These are phyloP conservation scores for Boletus subcaerulescens DNA, from an alignment of 768 basidiomycete genomes.

Conservation along the genomic window DNA sequence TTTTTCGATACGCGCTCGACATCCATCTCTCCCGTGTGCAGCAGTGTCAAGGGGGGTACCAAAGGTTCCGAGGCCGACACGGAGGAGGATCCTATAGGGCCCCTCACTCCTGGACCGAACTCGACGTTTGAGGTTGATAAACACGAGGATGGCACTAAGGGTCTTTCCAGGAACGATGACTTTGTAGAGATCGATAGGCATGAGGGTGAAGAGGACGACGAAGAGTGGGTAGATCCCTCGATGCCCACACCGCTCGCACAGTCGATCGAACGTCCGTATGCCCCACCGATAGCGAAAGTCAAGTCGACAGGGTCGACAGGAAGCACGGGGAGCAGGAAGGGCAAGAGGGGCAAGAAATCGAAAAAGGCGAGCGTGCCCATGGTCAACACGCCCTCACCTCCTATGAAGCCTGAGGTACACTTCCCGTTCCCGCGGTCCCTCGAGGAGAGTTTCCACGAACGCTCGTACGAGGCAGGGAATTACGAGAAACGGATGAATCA, in stretches of 20 bases:
- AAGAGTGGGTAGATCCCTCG: slow-evolving; percentile 71
- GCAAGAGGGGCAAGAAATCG: slow-evolving; percentile 37
- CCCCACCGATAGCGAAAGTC: slow-evolving; percentile 26
- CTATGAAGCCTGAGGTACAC: slow-evolving; percentile 36
- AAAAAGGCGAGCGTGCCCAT: slow-evolving; percentile 36
- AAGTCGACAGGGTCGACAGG: slow-evolving; percentile 28
- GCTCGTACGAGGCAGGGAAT: slow-evolving; percentile 23
- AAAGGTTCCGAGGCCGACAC: slow-evolving; percentile 61
- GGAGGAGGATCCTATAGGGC: slow-evolving; percentile 69
- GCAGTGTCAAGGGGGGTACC: slow-evolving; percentile 34
- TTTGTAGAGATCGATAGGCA: slow-evolving; percentile 28
- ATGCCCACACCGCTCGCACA: slow-evolving; percentile 38
- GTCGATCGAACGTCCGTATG: slow-evolving; percentile 22
- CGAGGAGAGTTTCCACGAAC: slow-evolving; percentile 34
- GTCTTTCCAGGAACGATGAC: slow-evolving; percentile 30
- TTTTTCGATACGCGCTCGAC: slow-evolving; percentile 54
- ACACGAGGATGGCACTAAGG: slow-evolving; percentile 16
- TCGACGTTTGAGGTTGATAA: slow-evolving; percentile 26
- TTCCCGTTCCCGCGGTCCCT: slow-evolving; percentile 65
- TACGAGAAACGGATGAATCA: slow-evolving; percentile 63
- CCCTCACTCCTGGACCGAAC: slow-evolving; percentile 64
- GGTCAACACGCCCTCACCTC: slow-evolving; percentile 38
- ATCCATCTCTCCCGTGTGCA: slow-evolving; percentile 41
- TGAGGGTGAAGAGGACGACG: slow-evolving; percentile 37
- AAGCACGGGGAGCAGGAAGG: slow-evolving; percentile 25